Evolutionary conservation across 805 yeast species (phyloP).

Genomic region (Metschnikowia lachancei): DNA sequence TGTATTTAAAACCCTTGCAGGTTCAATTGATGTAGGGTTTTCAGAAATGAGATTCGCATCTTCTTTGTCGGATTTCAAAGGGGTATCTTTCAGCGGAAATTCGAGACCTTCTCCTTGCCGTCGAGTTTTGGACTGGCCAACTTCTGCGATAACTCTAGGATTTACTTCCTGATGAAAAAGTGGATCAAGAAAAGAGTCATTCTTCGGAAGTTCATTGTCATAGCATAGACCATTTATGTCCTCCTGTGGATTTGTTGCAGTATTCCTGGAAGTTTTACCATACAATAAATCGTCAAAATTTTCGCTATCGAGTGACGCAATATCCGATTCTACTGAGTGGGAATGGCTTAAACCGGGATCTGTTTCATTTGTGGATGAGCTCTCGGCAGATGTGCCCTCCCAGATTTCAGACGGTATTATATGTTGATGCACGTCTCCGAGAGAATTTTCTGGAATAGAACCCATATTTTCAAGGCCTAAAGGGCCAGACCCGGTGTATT

Average conservation of each 20-base stretch:
- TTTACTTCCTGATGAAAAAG: neutral
- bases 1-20: neutral
- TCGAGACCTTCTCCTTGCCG: neutral
- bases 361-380: neutral
- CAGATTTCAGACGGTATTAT: neutral
- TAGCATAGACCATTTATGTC: neutral
- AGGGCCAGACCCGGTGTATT: neutral
- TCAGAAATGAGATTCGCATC: neutral
- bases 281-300: conserved; percentile 2
- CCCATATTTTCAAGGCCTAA: neutral
- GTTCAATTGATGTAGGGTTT: neutral
- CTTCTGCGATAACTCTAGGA: neutral
- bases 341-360: neutral
- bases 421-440: neutral
- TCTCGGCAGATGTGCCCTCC: conserved; percentile 1
- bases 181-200: neutral
- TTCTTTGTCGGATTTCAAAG: neutral
- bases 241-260: neutral
- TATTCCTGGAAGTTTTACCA: neutral
- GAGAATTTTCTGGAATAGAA: neutral
- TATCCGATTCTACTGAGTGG: neutral
- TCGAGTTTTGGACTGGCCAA: neutral
- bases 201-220: neutral
- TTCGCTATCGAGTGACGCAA: neutral
- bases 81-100: neutral